phyloP scores from a whole-genome alignment of 2,329 filamentous ascomycete species.

The Cercospora berteroae region DNA sequence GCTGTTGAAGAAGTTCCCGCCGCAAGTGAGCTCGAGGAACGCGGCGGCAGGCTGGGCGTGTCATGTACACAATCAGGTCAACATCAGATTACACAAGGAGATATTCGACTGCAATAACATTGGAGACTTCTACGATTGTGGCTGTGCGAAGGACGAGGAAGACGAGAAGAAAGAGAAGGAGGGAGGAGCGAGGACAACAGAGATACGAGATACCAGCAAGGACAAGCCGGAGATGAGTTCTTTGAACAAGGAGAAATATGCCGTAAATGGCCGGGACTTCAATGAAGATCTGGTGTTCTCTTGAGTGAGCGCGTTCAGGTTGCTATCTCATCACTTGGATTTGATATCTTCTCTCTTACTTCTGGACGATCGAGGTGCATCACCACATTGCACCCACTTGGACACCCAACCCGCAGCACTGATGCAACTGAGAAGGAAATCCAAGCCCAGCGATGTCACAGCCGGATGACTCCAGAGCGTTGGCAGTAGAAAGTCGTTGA shows the following conservation, averaged over 20 bases:
- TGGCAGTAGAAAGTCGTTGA: neutral
- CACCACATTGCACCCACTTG: neutral
- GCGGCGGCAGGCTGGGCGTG: slow-evolving; percentile 66
- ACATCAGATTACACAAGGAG: slow-evolving; percentile 59
- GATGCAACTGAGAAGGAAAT: slow-evolving; percentile 28
- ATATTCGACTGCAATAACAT: slow-evolving; percentile 64
- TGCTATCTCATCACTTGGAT: neutral
- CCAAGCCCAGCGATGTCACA: slow-evolving; percentile 33
- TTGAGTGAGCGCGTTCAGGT: neutral
- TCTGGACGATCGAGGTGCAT: neutral
- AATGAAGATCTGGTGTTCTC: slow-evolving; percentile 30
- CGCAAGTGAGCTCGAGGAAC: slow-evolving; percentile 61
- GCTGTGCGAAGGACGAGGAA: slow-evolving; percentile 56
- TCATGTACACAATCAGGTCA: slow-evolving; percentile 66
- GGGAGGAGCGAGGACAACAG: slow-evolving; percentile 10
- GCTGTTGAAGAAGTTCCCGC: slow-evolving; percentile 61
- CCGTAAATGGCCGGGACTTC: slow-evolving; percentile 34
- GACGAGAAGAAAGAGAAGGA: slow-evolving; percentile 17
- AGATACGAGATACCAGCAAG: slow-evolving; percentile 11
- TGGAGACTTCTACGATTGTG: slow-evolving; percentile 66
- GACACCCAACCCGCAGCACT: slow-evolving; percentile 24
- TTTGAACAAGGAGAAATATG: slow-evolving; percentile 32
- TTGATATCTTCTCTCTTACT: neutral
- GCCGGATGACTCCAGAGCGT: slow-evolving; percentile 34
- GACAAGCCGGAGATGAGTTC: slow-evolving; percentile 34